These are phyloP conservation scores for Cladophialophora immunda DNA, from an alignment of 2,329 filamentous ascomycete species.

Conservation along the genomic window DNA sequence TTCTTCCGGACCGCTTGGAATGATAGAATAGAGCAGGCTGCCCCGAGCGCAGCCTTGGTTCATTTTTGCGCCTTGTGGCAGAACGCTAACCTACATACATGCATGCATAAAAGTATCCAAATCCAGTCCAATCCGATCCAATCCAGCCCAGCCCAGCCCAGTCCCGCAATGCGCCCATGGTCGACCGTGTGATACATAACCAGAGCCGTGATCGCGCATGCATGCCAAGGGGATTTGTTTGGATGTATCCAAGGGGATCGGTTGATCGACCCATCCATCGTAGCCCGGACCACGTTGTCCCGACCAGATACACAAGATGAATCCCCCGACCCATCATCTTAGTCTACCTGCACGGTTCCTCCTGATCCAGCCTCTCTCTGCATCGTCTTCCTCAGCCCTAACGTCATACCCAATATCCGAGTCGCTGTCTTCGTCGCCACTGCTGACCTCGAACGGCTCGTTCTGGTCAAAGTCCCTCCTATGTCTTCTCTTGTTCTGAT, in stretches of 20 bases:
- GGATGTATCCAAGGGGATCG: neutral
- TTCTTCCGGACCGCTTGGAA: too few relatives aligned
- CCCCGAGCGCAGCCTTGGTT: too few relatives aligned
- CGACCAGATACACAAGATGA: neutral
- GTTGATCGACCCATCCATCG: neutral
- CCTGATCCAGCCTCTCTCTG: conserved; percentile 21
- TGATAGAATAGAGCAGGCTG: too few relatives aligned
- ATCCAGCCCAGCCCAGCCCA: neutral
- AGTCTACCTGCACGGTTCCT: conserved; percentile 17
- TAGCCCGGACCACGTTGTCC: neutral
- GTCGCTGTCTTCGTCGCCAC: conserved; percentile 28
- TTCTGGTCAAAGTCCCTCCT: conserved; percentile 16
- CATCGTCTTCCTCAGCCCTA: conserved; percentile 9
- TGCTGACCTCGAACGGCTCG: conserved; percentile 25
- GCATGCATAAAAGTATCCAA: too few relatives aligned
- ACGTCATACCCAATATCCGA: conserved; percentile 29
- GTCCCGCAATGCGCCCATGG: neutral
- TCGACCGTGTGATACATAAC: neutral
- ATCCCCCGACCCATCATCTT: neutral
- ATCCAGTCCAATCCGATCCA: neutral
- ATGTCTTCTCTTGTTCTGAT: conserved; percentile 25
- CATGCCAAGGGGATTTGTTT: neutral
- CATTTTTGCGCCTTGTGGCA: too few relatives aligned
- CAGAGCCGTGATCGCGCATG: neutral
- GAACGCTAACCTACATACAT: too few relatives aligned